Conservation (phyloP, 371 early-diverging fungal species). For the Mortierella polycephala region DNA sequence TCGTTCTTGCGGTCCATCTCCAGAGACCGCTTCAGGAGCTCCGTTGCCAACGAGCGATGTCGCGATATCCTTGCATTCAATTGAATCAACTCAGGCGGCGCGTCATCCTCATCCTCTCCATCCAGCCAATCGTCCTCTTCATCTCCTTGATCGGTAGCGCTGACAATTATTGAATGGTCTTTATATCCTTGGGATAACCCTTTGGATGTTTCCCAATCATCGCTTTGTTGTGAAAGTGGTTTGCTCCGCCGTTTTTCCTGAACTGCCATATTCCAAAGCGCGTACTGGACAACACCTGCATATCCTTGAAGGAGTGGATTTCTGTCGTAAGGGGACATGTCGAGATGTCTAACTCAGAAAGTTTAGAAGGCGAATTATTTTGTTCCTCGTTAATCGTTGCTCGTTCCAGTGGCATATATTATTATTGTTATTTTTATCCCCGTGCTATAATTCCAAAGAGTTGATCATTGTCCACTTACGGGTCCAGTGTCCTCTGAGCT, state of each 20-base stretch:
- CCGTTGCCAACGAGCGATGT: conserved; percentile 10
- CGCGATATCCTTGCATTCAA: conserved; percentile 18
- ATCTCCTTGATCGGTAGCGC: background rate
- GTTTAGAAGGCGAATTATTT: background rate
- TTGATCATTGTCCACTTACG: conserved; percentile 22
- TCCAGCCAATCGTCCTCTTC: conserved; percentile 13
- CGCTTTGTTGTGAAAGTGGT: background rate
- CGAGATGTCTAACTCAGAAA: conserved; percentile 16
- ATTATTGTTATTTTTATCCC: too few species aligned
- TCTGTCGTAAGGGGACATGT: conserved; percentile 19
- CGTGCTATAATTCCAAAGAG: background rate
- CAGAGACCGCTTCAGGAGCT: conserved; percentile 27
- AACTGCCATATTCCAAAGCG: conserved; percentile 21
- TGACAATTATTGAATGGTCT: background rate
- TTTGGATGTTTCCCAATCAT: too few species aligned
- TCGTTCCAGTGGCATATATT: background rate
- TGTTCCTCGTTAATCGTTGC: background rate
- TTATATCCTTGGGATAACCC: background rate
- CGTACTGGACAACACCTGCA: conserved; percentile 37
- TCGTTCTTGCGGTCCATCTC: conserved; percentile 25
- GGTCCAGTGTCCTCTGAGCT: conserved; percentile 29
- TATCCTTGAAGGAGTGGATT: conserved; percentile 35
- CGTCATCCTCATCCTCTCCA: conserved; percentile 6
- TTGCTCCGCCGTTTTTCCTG: conserved; percentile 2
- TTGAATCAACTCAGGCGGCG: background rate